Base-by-base conservation (phyloP, 108 stramenopile genomes). In the Skeletonema costatum region DNA sequence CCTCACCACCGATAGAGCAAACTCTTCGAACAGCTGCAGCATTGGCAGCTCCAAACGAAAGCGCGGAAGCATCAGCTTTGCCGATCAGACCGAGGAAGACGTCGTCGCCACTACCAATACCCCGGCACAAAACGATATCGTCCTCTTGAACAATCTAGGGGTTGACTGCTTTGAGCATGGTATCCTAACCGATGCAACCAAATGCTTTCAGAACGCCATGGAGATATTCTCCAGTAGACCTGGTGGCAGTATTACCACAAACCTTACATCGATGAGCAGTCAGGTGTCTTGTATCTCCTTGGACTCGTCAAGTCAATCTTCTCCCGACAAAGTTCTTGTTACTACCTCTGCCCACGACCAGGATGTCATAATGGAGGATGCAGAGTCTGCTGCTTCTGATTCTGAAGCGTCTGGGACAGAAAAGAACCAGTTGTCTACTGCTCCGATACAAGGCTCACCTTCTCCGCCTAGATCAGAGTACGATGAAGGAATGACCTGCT, bases 401-500 rank as follows among this genome's bases (percentile, higher is more conserved):
- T 17, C 53, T 21, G 53, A 56, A 56, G 11, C 32, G 7, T 5
- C 64, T 5, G 30, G 14, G 21, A 25, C n/a, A 0, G 53, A 56
- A 2, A 56, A 10, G 53, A 9, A 4, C 32, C 51, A 5, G 21
- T 35, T 25, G 13, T 31, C 69, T 19, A 16, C 36, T 58, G 17
- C 29, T 29, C n/a, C 59, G 3, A 35, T 8, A 32, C 39, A 41
- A 16, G 16, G 31, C 14, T 21, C 71, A 10, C 16, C 60, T 16
- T 44, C 60, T 61, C 4, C 32, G 8, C 60, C 59, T 60, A 36
- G 71, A 25, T 60, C 51, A 5, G 74, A 65, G 21, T 91, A 87
- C 58, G 90, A 91, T 46, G 88, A 89, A 70, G 90, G 88, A 31
- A 89, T 91, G 90, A 53, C 71, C 36, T 25, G 60, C 46, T 88